These are phyloP conservation scores for Paraconiothyrium brasiliense DNA, from an alignment of 2,329 filamentous ascomycete genomes.

Conservation along the genomic window DNA sequence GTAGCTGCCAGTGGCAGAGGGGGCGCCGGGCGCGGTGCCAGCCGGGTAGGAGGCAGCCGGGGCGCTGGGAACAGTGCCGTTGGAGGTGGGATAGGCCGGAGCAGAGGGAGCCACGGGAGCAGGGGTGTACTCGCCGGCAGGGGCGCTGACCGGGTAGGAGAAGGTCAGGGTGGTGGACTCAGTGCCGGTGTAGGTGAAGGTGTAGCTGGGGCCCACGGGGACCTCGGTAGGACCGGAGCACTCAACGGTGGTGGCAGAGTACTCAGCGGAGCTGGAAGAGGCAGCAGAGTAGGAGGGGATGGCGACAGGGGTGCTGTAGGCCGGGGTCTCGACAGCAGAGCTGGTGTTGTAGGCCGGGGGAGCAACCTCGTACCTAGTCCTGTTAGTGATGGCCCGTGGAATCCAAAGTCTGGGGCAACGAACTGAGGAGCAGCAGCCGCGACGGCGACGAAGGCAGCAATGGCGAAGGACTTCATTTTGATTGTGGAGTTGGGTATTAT, in stretches of 20 bases:
- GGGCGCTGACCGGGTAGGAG: slow-evolving; percentile 30
- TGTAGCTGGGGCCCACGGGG: slow-evolving; percentile 37
- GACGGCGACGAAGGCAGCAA: slow-evolving; percentile 43
- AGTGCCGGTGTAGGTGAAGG: slow-evolving; percentile 49
- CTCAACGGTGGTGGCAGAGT: slow-evolving; percentile 35
- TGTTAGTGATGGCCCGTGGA: background rate
- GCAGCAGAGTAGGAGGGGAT: slow-evolving; percentile 28
- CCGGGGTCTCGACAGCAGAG: slow-evolving; percentile 28
- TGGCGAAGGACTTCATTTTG: slow-evolving; percentile 52
- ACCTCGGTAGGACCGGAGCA: slow-evolving; percentile 35
- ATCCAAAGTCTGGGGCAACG: no score
- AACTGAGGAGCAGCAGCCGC: slow-evolving; percentile 27
- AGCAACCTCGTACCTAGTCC: slow-evolving; percentile 14
- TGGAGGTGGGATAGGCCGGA: slow-evolving; percentile 28
- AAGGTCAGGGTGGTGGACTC: slow-evolving; percentile 44
- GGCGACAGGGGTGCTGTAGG: slow-evolving; percentile 39
- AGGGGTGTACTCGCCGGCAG: slow-evolving; percentile 12
- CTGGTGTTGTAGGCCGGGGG: slow-evolving; percentile 29
- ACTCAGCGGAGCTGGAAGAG: slow-evolving; percentile 27
- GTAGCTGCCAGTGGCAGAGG: slow-evolving; percentile 29
- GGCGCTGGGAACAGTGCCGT: slow-evolving; percentile 32
- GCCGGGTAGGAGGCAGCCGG: no score
- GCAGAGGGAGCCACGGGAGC: slow-evolving; percentile 13
- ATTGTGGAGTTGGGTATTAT: slow-evolving; percentile 43
- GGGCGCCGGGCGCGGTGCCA: background rate